Conservation (phyloP, 23 red algal genomes). For the Gracilaria domingensis region DNA sequence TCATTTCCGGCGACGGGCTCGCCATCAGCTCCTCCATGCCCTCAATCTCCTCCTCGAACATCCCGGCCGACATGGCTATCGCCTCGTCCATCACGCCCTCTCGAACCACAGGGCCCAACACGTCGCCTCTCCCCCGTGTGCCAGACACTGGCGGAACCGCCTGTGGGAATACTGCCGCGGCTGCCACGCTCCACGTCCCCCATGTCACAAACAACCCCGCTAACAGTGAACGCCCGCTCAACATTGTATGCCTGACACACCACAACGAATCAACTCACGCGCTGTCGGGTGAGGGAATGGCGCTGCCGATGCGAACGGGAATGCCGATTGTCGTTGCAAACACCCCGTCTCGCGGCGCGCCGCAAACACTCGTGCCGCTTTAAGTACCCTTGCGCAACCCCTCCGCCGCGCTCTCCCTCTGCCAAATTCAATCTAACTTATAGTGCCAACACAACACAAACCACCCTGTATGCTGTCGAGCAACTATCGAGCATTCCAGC, state of each 20-base stretch:
- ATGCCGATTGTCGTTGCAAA: too few relatives aligned
- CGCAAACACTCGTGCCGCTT: too few relatives aligned
- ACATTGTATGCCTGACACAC: background rate
- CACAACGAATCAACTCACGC: too few relatives aligned
- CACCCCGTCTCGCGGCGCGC: too few relatives aligned
- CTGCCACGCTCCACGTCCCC: background rate
- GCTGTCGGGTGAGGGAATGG: too few relatives aligned
- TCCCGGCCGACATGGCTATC: background rate
- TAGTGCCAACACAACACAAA: slow-evolving; percentile 1
- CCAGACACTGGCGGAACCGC: slow-evolving; percentile 2
- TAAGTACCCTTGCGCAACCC: too few relatives aligned
- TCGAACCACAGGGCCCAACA: background rate
- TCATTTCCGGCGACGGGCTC: background rate
- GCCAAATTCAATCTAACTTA: slow-evolving; percentile 3
- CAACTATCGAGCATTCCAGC: background rate
- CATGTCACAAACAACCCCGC: background rate
- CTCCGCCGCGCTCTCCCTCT: background rate
- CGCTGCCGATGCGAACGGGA: too few relatives aligned
- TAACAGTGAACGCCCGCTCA: background rate
- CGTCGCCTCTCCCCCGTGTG: background rate
- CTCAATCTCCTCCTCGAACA: background rate
- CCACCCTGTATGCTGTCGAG: background rate
- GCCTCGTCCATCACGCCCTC: background rate
- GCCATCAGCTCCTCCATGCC: background rate
- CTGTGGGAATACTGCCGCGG: background rate